Evolutionary conservation across 371 early-diverging fungal genomes (phyloP), one percentile per base, ranked within the genome.

Genomic region (Mortierella sp.): DNA sequence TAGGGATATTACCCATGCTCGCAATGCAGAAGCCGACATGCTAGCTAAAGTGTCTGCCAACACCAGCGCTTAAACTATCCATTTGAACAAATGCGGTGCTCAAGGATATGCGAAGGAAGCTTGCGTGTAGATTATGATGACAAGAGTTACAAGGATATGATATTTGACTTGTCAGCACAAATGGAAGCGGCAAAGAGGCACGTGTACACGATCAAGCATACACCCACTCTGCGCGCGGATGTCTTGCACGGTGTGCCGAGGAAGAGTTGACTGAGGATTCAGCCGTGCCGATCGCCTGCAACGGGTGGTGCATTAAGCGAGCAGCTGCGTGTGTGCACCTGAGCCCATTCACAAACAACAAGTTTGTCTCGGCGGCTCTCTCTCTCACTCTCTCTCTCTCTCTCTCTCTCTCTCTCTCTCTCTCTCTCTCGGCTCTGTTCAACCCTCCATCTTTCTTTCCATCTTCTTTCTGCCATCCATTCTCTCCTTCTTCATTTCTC

Each of bases 251-350:
- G 64, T 37, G 64, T 34, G 64, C 64, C 64, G 64, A 64, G 64
- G 3, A 24, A 37, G 21, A 31, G 34, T 37, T 64, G 31, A 37
- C 64, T 64, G 37, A 37, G 64, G 6, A 37, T 64, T 64, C 64
- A 64, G 64, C 64, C 64, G 64, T 64, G 64, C 64, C 64, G 64
- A 64, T 37, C 64, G 64, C 19, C 34, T 55, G 21, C 5, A 4
- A 16, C 5, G 61, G 19, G 26, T 26, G 54, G 24, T 37, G 28
- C 13, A 40, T 69, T 46, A 40, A 40, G 43, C 43, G 43, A 40
- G 4, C 43, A 40, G 43, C 6, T 34, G 19, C 19, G 13, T 55
- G 73, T 24, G 59, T 28, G 48, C 48, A 11, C 48, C 16, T 59
- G 59, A 59, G 59, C 59, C 59, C 55, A n/a, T 3, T 26, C 26